Conservation (phyloP, 352 stramenopile genomes). For the Phytophthora europaea region DNA sequence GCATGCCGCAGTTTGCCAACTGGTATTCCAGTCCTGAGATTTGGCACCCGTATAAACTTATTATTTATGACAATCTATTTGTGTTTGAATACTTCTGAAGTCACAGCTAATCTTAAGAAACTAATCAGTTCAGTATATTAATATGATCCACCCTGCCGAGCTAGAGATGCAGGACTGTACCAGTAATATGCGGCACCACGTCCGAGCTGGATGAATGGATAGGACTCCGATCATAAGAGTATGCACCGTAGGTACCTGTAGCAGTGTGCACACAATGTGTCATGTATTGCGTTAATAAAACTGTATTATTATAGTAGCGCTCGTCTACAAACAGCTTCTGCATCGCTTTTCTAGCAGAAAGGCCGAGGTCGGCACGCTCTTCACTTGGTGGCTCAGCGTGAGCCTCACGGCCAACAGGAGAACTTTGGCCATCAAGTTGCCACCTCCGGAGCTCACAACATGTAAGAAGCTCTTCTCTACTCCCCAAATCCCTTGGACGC, state of each 20-base stretch:
- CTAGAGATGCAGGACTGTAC: not conserved
- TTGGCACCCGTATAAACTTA: not conserved
- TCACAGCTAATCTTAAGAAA: not conserved
- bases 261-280: not conserved
- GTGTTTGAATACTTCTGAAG: not conserved
- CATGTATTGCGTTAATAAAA: not conserved
- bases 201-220: constrained; percentile 4
- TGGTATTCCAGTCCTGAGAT: not conserved
- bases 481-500: not conserved
- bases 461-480: constrained; percentile 9
- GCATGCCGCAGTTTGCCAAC: not conserved
- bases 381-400: not conserved
- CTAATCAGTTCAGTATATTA: not conserved
- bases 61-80: not conserved
- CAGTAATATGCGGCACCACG: not conserved
- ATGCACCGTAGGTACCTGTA: not conserved
- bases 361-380: not conserved
- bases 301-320: no score
- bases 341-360: not conserved
- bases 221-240: not conserved
- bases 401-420: not conserved
- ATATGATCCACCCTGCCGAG: not conserved
- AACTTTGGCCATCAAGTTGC: not conserved
- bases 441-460: not conserved
- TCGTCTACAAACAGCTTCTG: not conserved